These are phyloP conservation scores for Pseudogymnoascus sp. DNA, from an alignment of 2,329 filamentous ascomycete species.

Conservation along the genomic window DNA sequence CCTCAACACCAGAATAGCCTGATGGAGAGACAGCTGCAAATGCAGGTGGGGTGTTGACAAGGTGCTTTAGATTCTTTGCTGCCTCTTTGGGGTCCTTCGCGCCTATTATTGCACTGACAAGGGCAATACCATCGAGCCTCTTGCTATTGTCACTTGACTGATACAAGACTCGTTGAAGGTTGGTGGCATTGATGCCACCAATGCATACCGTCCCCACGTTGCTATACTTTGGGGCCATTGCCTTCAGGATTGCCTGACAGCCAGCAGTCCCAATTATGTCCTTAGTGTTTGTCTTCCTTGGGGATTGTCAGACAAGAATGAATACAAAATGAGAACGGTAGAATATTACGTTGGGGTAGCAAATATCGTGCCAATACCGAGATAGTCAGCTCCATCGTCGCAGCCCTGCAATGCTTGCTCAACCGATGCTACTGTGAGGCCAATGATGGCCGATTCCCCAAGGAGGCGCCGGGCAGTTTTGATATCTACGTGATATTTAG, in stretches of 20 bases:
- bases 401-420: conserved; percentile 70
- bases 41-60: conserved; percentile 39
- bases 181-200: conserved; percentile 75
- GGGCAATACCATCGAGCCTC: conserved; percentile 70
- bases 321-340: conserved; percentile 26
- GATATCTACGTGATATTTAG: conserved; percentile 41
- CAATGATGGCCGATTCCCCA: conserved; percentile 73
- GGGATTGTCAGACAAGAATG: conserved; percentile 13
- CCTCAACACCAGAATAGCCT: conserved; percentile 18
- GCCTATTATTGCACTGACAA: conserved; percentile 84
- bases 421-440: conserved; percentile 72
- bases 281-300: conserved; percentile 80
- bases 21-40: conserved; percentile 22
- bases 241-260: conserved; percentile 57
- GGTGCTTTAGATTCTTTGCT: conserved; percentile 50
- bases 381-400: conserved; percentile 74
- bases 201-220: conserved; percentile 69
- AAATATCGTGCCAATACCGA: conserved; percentile 87
- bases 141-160: conserved; percentile 54
- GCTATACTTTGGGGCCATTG: conserved; percentile 39
- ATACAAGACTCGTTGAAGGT: conserved; percentile 67
- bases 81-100: conserved; percentile 60
- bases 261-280: conserved; percentile 70
- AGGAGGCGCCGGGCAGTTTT: conserved; percentile 64
- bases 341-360: conserved; percentile 64